A percentile compares a stretch with the other conserved stretches of the same genome.
These are phyloP conservation scores for Balakata baccata DNA, from an alignment of 345 rosid genomes.

Conservation along the genomic window DNA sequence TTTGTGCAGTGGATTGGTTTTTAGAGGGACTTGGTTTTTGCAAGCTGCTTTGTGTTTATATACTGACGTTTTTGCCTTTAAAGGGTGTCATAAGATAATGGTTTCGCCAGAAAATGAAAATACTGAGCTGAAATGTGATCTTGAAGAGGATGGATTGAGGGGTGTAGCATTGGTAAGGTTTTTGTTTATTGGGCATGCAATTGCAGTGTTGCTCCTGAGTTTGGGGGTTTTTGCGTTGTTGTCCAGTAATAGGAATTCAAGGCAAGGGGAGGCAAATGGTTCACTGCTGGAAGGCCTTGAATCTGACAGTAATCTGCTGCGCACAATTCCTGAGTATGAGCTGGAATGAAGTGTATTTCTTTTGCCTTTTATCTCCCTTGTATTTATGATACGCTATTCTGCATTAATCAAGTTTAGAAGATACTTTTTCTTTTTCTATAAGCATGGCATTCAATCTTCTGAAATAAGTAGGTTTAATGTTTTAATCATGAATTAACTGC, in stretches of 20 bases:
- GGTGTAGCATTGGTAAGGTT: slow-evolving; percentile 52
- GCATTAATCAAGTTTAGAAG: slow-evolving; percentile 8
- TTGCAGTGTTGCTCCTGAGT: slow-evolving; percentile 34
- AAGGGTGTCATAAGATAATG: slow-evolving; percentile 41
- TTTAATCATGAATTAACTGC: background rate
- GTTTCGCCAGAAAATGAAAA: slow-evolving; percentile 24
- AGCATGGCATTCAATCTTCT: background rate
- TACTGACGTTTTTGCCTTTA: slow-evolving; percentile 41
- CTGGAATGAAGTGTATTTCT: slow-evolving; percentile 32
- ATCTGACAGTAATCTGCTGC: slow-evolving; percentile 25
- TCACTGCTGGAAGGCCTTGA: slow-evolving; percentile 44
- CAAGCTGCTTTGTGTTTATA: slow-evolving; percentile 51
- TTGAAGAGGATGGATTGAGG: slow-evolving; percentile 50
- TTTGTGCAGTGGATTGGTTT: slow-evolving; percentile 45
- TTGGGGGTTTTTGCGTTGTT: slow-evolving; percentile 34
- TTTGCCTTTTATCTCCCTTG: background rate
- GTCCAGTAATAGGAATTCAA: slow-evolving; percentile 35
- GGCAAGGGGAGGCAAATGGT: slow-evolving; percentile 39
- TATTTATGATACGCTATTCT: slow-evolving; percentile 10
- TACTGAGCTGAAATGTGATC: slow-evolving; percentile 48
- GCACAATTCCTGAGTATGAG: slow-evolving; percentile 36
- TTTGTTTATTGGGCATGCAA: slow-evolving; percentile 50
- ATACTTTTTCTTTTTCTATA: background rate
- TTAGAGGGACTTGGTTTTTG: slow-evolving; percentile 53
- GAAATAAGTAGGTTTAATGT: background rate